Percentiles rank a stretch among this genome's conserved stretches.
phyloP scores from a whole-genome alignment of 768 basidiomycete species.

The Suillus plorans region DNA sequence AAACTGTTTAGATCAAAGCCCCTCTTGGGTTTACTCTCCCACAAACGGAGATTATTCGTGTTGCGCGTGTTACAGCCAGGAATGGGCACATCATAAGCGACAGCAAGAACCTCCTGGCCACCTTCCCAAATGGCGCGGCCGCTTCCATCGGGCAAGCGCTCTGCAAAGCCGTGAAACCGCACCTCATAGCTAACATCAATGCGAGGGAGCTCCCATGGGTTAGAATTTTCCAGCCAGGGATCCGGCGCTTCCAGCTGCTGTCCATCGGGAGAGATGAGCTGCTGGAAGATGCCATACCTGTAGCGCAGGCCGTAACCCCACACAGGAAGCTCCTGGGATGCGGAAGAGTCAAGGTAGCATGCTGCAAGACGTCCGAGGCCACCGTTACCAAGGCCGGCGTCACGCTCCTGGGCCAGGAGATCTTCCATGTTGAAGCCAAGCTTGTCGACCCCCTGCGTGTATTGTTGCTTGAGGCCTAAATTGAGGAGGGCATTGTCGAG shows the following conservation, averaged over 20 bases:
- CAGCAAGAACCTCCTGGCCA: conserved; percentile 90
- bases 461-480: conserved; percentile 78
- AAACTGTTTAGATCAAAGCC: conserved; percentile 94
- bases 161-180: conserved; percentile 85
- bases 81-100: conserved; percentile 95
- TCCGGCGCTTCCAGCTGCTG: conserved; percentile 89
- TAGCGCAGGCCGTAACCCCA: conserved; percentile 96
- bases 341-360: conserved; percentile 93
- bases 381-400: conserved; percentile 93
- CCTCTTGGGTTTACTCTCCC: conserved; percentile 85
- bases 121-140: conserved; percentile 76
- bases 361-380: conserved; percentile 95
- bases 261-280: conserved; percentile 82
- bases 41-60: conserved; percentile 86
- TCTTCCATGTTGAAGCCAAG: conserved; percentile 94
- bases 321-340: conserved; percentile 86
- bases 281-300: conserved; percentile 96
- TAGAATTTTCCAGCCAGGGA: conserved; percentile 86
- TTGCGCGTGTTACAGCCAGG: conserved; percentile 79
- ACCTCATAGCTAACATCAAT: conserved; percentile 84
- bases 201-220: conserved; percentile 87
- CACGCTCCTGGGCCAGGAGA: conserved; percentile 83
- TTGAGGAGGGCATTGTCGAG: conserved; percentile 85
- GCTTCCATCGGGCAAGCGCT: conserved; percentile 58
- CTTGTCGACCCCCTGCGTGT: conserved; percentile 59